A percentile compares a stretch with the other conserved stretches of the same genome.
These are phyloP conservation scores for Paspalum notatum DNA, from an alignment of 176 grass and related monocot species.

Conservation along the genomic window DNA sequence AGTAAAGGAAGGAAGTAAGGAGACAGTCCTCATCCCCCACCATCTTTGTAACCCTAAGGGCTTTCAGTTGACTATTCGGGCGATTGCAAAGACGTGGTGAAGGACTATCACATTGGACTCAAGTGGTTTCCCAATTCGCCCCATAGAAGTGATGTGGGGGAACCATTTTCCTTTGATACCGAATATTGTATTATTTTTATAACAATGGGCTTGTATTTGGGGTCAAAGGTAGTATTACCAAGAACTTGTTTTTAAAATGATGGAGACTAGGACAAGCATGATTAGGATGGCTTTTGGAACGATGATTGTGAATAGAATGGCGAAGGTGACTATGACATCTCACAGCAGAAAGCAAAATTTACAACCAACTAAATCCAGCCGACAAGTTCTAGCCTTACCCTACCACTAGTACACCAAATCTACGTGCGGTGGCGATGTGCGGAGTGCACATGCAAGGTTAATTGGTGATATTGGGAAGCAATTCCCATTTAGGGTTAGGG, in stretches of 20 bases:
- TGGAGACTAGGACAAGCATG: neutral
- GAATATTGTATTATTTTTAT: neutral
- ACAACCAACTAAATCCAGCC: neutral
- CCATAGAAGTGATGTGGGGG: too few species aligned
- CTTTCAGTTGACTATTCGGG: too few species aligned
- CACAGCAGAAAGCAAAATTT: neutral
- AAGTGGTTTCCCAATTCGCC: too few species aligned
- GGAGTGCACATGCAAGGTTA: neutral
- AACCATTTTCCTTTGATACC: too few species aligned
- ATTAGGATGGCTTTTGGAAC: neutral
- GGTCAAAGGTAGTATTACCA: neutral
- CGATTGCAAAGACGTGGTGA: too few species aligned
- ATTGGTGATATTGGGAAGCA: neutral
- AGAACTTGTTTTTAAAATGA: neutral
- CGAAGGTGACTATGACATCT: neutral
- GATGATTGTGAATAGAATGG: neutral
- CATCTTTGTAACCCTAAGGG: too few species aligned
- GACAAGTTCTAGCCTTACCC: neutral
- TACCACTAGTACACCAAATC: neutral
- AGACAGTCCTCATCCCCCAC: too few species aligned
- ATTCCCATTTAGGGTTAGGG: neutral
- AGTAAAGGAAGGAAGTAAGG: too few species aligned
- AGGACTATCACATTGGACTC: too few species aligned
- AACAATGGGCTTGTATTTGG: neutral
- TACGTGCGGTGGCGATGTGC: neutral